A percentile compares a stretch with the other conserved stretches of the same genome.
Conservation (phyloP, 441 rosid genomes). For the Mallotus japonicus region DNA sequence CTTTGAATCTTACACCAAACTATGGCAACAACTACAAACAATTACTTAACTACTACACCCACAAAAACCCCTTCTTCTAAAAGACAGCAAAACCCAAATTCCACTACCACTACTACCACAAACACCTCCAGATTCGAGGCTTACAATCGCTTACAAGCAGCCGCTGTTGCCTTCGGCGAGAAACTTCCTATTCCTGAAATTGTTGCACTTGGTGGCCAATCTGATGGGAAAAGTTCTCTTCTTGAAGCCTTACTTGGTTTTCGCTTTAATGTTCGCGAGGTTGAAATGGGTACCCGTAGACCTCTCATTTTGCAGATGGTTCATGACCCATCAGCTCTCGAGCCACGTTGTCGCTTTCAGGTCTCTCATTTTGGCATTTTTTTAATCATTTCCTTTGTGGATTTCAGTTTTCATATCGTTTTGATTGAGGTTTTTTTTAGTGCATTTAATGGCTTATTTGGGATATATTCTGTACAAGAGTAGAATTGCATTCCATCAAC, state of each 20-base stretch:
- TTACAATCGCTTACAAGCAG: slow-evolving; percentile 87
- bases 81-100: slow-evolving; percentile 33
- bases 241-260: slow-evolving; percentile 91
- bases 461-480: too few relatives aligned
- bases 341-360: slow-evolving; percentile 92
- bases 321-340: slow-evolving; percentile 74
- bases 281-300: slow-evolving; percentile 94
- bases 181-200: slow-evolving; percentile 94
- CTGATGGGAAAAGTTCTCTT: slow-evolving; percentile 93
- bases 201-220: slow-evolving; percentile 94
- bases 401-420: not conserved
- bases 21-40: slow-evolving; percentile 63
- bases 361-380: slow-evolving; percentile 23
- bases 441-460: not conserved
- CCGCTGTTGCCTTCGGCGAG: slow-evolving; percentile 97
- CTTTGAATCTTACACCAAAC: not conserved
- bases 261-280: slow-evolving; percentile 92
- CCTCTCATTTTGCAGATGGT: slow-evolving; percentile 96
- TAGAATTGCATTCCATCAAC: too few relatives aligned
- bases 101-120: slow-evolving; percentile 13
- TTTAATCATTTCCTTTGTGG: not conserved
- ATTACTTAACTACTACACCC: slow-evolving; percentile 47
- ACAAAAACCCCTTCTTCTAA: slow-evolving; percentile 54
- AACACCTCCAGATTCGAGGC: slow-evolving; percentile 75
- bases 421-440: not conserved